Evolutionary conservation across 2,329 filamentous ascomycete species (phyloP), one percentile per base, ranked within the genome.

Genomic region (Microcyclosporella mali): DNA sequence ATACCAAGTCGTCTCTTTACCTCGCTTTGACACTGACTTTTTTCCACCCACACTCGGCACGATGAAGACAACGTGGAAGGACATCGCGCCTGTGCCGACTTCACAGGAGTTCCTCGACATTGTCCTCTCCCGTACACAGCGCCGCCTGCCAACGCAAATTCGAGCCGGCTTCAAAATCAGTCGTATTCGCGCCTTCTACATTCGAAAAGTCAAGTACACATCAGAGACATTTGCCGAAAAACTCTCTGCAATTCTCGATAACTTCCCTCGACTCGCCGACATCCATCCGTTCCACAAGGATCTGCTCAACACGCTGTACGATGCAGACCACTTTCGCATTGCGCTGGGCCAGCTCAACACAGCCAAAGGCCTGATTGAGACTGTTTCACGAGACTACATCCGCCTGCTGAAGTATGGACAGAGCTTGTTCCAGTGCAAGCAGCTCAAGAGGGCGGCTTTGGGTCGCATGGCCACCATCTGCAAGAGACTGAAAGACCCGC

Each of bases 391-490:
- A 63, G 92, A 98, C 67, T 98, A 98, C 63, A 88, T 98, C 50
- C 87, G 92, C 54, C 79, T 98, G 34, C 79, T 94, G 66, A 94
- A 95, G 76, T 97, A 98, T 71, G 89, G 88, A 42, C 89, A 95
- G 73, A 94, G 83, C 60, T 78, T 98, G 52, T 98, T 90, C 74
- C 92, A 98, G 73, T 97, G 90, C 79, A 98, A 98, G 73, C 89
- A 97, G 74, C 81, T 98, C 60, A 98, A 98, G 81, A 79, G 86
- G 52, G 92, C 94, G 39, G 94, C 85, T 7, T 79, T 98, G 40
- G 92, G 92, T 74, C 88, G 92, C 64, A 97, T 98, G 92, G 92
- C 90, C 52, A 98, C 92, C 14, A 88, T 98, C 59, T 88, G 88
- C 71, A 92, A 88, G 73, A 82, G 89, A 52, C 73, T 98, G 50